Evolutionary conservation across 2,329 filamentous ascomycete species (phyloP).

Genomic region (Drechslerella coelobrocha): DNA sequence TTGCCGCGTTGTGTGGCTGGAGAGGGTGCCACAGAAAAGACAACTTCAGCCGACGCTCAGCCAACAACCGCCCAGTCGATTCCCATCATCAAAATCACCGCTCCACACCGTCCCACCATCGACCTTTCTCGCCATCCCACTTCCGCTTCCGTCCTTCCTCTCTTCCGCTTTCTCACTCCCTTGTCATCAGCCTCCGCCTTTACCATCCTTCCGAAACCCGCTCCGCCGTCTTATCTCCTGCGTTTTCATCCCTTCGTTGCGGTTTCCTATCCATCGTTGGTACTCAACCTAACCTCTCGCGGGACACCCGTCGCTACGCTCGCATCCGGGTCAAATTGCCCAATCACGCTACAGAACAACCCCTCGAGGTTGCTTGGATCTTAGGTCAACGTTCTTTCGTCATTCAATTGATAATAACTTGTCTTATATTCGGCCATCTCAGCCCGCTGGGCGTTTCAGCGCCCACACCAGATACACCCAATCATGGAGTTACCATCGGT

Average conservation of each 20-base stretch:
- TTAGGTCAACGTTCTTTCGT: conserved; percentile 9
- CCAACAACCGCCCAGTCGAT: conserved; percentile 21
- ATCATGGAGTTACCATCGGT: conserved; percentile 47
- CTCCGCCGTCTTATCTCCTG: neutral
- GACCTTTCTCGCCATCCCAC: conserved; percentile 21
- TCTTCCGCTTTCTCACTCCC: neutral
- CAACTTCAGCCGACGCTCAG: conserved; percentile 38
- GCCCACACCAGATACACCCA: conserved; percentile 12
- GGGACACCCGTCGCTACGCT: conserved; percentile 1
- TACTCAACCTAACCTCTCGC: neutral
- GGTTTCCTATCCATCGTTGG: neutral
- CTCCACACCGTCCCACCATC: neutral
- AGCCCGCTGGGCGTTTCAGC: conserved; percentile 36
- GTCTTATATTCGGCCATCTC: conserved; percentile 7
- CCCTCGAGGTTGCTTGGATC: neutral
- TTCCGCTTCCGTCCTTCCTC: conserved; percentile 8
- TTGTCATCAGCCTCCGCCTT: neutral
- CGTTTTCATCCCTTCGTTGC: neutral
- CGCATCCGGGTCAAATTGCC: conserved; percentile 5
- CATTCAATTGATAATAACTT: conserved; percentile 19
- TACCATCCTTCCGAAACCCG: neutral
- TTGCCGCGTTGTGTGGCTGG: too few species aligned
- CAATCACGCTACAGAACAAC: conserved; percentile 14
- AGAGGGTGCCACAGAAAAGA: conserved; percentile 29
- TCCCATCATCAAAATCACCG: conserved; percentile 13